A percentile compares a stretch with the other conserved stretches of the same genome.
Conservation (phyloP, 192 early-diverging fungal species). For the Coemansia furcata region DNA sequence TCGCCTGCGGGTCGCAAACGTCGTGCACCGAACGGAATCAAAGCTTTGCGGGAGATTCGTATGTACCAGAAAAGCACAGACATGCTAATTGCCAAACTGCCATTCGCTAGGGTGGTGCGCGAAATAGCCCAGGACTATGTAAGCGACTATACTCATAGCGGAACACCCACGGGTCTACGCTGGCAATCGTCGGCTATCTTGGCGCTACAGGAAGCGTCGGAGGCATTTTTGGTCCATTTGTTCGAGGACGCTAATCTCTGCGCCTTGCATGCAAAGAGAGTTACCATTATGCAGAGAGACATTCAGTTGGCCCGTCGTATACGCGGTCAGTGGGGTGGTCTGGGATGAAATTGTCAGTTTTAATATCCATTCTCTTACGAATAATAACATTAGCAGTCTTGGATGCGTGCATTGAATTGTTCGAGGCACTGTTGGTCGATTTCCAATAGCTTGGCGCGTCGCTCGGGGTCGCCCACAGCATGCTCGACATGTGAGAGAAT, state of each 20-base stretch:
- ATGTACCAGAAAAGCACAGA: conserved; percentile 81
- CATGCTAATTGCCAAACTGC: conserved; percentile 76
- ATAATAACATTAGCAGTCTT: neutral
- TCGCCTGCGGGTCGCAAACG: conserved; percentile 31
- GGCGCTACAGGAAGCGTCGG: conserved; percentile 79
- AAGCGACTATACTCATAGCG: conserved; percentile 40
- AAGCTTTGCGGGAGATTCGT: conserved; percentile 82
- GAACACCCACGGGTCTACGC: conserved; percentile 50
- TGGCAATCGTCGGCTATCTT: conserved; percentile 77
- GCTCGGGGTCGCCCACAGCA: conserved; percentile 33
- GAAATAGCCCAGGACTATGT: conserved; percentile 63
- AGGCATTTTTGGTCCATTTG: conserved; percentile 79
- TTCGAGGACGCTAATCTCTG: conserved; percentile 93
- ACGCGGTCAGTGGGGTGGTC: conserved; percentile 77
- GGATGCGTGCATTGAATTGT: conserved; percentile 33
- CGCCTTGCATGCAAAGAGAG: conserved; percentile 92
- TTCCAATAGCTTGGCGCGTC: conserved; percentile 32
- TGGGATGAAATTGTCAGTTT: conserved; percentile 36
- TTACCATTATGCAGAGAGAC: conserved; percentile 90
- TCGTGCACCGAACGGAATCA: conserved; percentile 56
- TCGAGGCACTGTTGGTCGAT: conserved; percentile 28
- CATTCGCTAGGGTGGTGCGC: conserved; percentile 80
- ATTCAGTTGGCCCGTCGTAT: conserved; percentile 88
- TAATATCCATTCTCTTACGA: neutral
- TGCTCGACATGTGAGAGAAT: conserved; percentile 38